These are phyloP conservation scores for Leccinum imitatum DNA, from an alignment of 768 basidiomycete species.

Conservation along the genomic window DNA sequence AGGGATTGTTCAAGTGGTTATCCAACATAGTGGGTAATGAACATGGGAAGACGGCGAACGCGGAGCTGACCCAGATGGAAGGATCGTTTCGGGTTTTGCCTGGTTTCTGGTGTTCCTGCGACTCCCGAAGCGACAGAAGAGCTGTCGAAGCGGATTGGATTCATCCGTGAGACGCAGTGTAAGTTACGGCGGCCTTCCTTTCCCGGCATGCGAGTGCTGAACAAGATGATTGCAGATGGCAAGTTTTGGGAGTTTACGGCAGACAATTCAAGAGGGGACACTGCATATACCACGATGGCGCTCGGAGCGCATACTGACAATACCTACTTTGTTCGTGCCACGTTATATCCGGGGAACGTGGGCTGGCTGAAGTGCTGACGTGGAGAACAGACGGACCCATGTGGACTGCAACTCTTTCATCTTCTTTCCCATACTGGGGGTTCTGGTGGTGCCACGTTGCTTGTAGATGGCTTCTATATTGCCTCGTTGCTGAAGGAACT, in stretches of 20 bases:
- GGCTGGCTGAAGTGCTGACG: slow-evolving; percentile 14
- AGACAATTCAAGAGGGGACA: slow-evolving; percentile 86
- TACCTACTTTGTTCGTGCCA: slow-evolving; percentile 46
- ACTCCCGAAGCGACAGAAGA: slow-evolving; percentile 84
- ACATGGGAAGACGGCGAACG: neutral
- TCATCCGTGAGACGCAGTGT: slow-evolving; percentile 87
- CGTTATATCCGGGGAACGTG: neutral
- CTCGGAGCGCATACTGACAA: slow-evolving; percentile 84
- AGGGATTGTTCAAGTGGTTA: slow-evolving; percentile 79
- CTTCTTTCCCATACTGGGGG: slow-evolving; percentile 82
- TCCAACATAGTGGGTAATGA: slow-evolving; percentile 63
- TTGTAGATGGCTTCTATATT: slow-evolving; percentile 94
- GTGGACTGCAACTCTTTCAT: slow-evolving; percentile 95
- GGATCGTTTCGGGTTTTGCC: slow-evolving; percentile 89
- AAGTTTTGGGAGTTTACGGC: slow-evolving; percentile 98
- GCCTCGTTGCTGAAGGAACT: slow-evolving; percentile 75
- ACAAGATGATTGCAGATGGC: slow-evolving; percentile 63
- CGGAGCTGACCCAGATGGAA: slow-evolving; percentile 31
- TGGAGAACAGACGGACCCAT: slow-evolving; percentile 74
- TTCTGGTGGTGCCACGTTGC: slow-evolving; percentile 82
- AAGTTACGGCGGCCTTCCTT: slow-evolving; percentile 8
- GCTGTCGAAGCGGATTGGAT: slow-evolving; percentile 72
- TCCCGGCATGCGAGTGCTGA: slow-evolving; percentile 23
- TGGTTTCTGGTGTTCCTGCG: slow-evolving; percentile 76
- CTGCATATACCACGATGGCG: slow-evolving; percentile 88